phyloP scores from a whole-genome alignment of 83 land plant genomes.

The Picea abies region DNA sequence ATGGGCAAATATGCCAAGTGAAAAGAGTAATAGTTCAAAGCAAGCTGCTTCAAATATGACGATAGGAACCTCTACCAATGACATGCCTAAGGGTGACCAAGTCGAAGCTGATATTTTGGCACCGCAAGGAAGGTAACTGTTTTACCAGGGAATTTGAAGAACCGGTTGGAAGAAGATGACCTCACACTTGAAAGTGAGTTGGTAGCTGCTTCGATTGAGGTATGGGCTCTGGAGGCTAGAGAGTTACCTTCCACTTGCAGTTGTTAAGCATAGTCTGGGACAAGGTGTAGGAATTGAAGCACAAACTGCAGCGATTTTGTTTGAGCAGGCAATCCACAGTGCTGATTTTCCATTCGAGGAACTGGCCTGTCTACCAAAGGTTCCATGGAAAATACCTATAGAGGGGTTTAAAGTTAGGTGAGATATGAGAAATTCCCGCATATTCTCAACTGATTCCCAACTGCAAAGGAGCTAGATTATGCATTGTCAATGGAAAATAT shows the following conservation, averaged over 20 bases:
- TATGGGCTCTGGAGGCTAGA: slow-evolving; percentile 54
- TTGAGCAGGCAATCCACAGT: slow-evolving; percentile 66
- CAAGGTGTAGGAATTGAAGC: too few species aligned
- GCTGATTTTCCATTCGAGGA: slow-evolving; percentile 69
- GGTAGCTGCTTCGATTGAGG: slow-evolving; percentile 69
- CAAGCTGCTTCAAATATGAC: too few species aligned
- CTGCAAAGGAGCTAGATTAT: slow-evolving; percentile 93
- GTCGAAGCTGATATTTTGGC: too few species aligned
- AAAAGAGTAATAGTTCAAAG: too few species aligned
- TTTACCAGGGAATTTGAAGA: slow-evolving; percentile 58
- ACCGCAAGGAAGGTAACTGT: too few species aligned
- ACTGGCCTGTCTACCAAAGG: slow-evolving; percentile 78
- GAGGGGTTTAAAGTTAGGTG: slow-evolving; percentile 60
- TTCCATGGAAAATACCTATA: too few species aligned
- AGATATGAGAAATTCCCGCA: slow-evolving; percentile 67
- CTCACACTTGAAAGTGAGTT: slow-evolving; percentile 63
- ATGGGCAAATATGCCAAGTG: too few species aligned
- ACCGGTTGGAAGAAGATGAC: slow-evolving; percentile 30
- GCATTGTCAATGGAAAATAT: slow-evolving; percentile 84
- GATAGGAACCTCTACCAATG: too few species aligned
- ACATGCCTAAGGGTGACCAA: too few species aligned
- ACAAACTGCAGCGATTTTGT: slow-evolving; percentile 19
- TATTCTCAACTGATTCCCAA: slow-evolving; percentile 90
- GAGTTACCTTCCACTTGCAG: slow-evolving; percentile 60
- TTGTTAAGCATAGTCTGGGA: slow-evolving; percentile 14